Evolutionary conservation across 225 moss, liverwort and hornwort genomes (phyloP).

Genomic region (Pseudoscleropodium purum): DNA sequence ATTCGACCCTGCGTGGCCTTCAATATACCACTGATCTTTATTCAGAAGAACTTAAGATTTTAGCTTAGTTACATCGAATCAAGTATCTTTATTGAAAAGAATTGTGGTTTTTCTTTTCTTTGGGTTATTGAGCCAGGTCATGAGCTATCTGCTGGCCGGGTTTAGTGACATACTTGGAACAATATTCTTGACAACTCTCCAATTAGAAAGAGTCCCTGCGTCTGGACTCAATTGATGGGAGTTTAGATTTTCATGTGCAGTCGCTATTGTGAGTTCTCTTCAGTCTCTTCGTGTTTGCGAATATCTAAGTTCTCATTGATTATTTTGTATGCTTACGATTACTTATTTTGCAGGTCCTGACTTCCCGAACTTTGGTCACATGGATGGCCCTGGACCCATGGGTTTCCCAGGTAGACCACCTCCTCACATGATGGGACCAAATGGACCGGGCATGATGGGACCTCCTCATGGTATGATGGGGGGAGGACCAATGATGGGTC

Average conservation of each 20-base stretch:
- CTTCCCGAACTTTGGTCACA: constrained; percentile 79
- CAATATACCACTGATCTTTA: neutral
- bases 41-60: neutral
- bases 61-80: neutral
- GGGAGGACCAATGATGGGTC: constrained; percentile 65
- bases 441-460: constrained; percentile 89
- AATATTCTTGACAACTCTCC: neutral
- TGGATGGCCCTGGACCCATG: constrained; percentile 94
- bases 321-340: neutral
- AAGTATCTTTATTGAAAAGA: neutral
- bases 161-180: neutral
- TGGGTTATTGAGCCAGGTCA: neutral
- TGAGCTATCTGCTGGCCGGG: neutral
- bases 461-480: constrained; percentile 82
- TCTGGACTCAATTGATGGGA: neutral
- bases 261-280: neutral
- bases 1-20: neutral
- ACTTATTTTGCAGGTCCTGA: constrained; percentile 64
- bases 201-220: neutral
- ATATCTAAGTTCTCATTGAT: neutral
- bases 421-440: constrained; percentile 83
- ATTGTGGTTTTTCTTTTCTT: neutral
- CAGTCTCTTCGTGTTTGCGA: neutral
- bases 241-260: neutral
- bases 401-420: constrained; percentile 79